Base-by-base conservation (phyloP, 164 flowering plant species). In the Chimonanthus praecox region DNA sequence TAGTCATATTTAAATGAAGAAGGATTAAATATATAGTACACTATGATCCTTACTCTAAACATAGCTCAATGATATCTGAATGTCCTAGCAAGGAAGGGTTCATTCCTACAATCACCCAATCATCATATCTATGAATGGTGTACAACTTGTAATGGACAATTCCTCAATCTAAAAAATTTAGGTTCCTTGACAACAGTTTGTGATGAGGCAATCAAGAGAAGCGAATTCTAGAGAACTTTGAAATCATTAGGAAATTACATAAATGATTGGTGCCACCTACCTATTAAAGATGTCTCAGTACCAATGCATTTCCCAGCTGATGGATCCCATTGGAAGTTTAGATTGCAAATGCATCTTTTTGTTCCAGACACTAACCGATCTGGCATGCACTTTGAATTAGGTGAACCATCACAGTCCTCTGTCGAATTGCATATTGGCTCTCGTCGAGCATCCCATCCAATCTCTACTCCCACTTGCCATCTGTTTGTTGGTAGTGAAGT, bases 331-430 rank as follows among this genome's bases (percentile, higher is more conserved):
- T 3, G 18, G 8, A 69, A 50, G 16, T 69, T 50, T 50, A 1
- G 15, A 69, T 50, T 50, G 60, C 71, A 69, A 13, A 69, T 20
- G 62, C 71, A 69, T 21, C 71, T 69, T 3, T 50, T 10, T 3
- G 16, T 49, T 21, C 47, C 46, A 21, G 5, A 13, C 0, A 10
- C 45, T 49, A 4, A 7, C 46, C n/a, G 21, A 50, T 47, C 47
- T 0, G 61, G 47, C 61, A 4, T 50, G 71, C 71, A 69, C 4
- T 13, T 33, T 51, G 71, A 49, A 69, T 33, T 6, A 2, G 62
- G 61, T 62, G 62, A 69, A 69, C 0, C n/a, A 2, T 21, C 9
- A 5, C 71, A 69, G 5, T 49, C 71, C 61, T 69, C 47, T 10
- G 11, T 11, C 2, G 16, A 50, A 13, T 69, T 5, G 7, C 71